Conservation (phyloP, 805 yeast species). For the Yarrowia yakushimensis region DNA sequence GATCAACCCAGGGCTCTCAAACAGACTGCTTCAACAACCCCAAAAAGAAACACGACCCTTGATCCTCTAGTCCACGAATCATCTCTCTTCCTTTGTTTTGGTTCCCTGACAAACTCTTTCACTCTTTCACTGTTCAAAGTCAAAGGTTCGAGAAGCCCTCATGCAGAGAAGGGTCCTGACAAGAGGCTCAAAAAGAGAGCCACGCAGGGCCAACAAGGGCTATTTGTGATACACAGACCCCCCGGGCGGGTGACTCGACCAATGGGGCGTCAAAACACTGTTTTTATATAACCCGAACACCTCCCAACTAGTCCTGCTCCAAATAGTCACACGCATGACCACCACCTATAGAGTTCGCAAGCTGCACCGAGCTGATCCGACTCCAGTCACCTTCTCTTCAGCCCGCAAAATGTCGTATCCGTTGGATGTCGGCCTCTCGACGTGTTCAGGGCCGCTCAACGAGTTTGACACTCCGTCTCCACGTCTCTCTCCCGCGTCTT, state of each 20-base stretch:
- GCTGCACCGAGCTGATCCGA: neutral
- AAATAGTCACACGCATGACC: neutral
- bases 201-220: no score
- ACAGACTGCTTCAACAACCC: no score
- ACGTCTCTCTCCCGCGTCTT: neutral
- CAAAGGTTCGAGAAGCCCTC: neutral
- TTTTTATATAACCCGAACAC: no score
- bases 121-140: neutral
- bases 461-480: slow-evolving; percentile 22
- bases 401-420: neutral
- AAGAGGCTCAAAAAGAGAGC: neutral
- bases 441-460: slow-evolving; percentile 15
- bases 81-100: neutral
- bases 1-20: no score
- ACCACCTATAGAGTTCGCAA: neutral
- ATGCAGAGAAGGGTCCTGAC: slow-evolving; percentile 1
- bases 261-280: no score
- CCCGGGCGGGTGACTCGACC: no score
- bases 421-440: slow-evolving; percentile 12
- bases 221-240: no score
- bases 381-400: neutral
- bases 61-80: no score
- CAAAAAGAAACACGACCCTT: no score
- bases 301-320: neutral
- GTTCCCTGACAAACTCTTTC: no score